These are phyloP conservation scores for Amphibolis antarctica DNA, from an alignment of 106 monocot species.

Conservation along the genomic window DNA sequence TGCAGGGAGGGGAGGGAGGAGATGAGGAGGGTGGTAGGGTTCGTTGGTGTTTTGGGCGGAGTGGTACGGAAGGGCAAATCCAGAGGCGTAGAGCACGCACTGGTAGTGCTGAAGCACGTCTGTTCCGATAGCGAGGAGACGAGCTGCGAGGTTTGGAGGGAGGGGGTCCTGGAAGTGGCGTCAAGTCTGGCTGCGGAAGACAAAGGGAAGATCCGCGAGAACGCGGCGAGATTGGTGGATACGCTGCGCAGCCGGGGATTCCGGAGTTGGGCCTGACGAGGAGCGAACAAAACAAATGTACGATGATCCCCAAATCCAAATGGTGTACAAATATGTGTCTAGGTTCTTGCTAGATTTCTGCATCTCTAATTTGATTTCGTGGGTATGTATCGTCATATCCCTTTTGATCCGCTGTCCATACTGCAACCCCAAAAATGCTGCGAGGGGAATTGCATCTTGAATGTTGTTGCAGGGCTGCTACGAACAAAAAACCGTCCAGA, in stretches of 20 bases:
- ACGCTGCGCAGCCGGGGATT: conserved; percentile 19
- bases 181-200: conserved; percentile 15
- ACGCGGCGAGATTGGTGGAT: conserved; percentile 25
- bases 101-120: conserved; percentile 32
- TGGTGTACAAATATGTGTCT: neutral
- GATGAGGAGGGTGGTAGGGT: conserved; percentile 21
- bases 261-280: neutral
- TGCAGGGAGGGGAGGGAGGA: conserved; percentile 40
- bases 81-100: conserved; percentile 27
- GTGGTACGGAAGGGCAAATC: conserved; percentile 22
- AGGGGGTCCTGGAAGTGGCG: conserved; percentile 32
- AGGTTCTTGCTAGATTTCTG: neutral
- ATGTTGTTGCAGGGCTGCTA: too few relatives aligned
- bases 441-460: too few relatives aligned
- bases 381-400: too few relatives aligned
- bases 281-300: neutral
- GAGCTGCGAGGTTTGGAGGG: conserved; percentile 19
- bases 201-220: conserved; percentile 34
- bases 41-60: conserved; percentile 23
- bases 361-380: too few relatives aligned
- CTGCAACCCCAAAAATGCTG: neutral
- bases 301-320: neutral
- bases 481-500: too few relatives aligned
- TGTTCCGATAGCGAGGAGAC: conserved; percentile 20
- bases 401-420: neutral